These are phyloP conservation scores for Quaeritorhiza haematococci DNA, from an alignment of 371 early-diverging fungal genomes.

Conservation along the genomic window DNA sequence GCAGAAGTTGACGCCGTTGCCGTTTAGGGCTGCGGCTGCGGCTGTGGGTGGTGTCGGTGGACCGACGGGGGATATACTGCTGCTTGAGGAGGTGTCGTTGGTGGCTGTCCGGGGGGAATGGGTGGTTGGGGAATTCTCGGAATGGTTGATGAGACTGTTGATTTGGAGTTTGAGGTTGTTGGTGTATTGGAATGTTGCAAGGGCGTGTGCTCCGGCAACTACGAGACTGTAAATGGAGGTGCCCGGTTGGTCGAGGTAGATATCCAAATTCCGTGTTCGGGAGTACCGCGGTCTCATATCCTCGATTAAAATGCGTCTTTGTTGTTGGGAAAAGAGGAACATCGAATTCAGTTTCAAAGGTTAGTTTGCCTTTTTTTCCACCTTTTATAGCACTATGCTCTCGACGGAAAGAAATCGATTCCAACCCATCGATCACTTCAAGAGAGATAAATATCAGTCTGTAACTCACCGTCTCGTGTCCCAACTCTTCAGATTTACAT, in stretches of 20 bases:
- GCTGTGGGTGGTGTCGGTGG: background rate
- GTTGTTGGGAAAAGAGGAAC: too few species aligned
- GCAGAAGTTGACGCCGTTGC: background rate
- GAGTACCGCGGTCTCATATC: constrained; percentile 13
- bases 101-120: background rate
- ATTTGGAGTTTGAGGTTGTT: constrained; percentile 9
- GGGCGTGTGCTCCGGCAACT: constrained; percentile 9
- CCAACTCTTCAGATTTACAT: constrained; percentile 25
- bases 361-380: too few species aligned
- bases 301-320: constrained; percentile 14
- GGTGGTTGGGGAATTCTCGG: background rate
- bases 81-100: background rate
- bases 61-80: background rate
- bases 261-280: too few species aligned
- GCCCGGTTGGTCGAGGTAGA: constrained; percentile 8
- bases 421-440: too few species aligned
- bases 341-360: too few species aligned
- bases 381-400: too few species aligned
- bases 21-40: background rate
- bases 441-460: too few species aligned
- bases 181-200: constrained; percentile 8
- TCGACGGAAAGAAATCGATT: too few species aligned
- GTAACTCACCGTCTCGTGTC: constrained; percentile 21
- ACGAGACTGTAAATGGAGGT: constrained; percentile 1
- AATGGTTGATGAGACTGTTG: background rate